These are phyloP conservation scores for Boeremia exigua DNA, from an alignment of 2,329 filamentous ascomycete species.

Conservation along the genomic window DNA sequence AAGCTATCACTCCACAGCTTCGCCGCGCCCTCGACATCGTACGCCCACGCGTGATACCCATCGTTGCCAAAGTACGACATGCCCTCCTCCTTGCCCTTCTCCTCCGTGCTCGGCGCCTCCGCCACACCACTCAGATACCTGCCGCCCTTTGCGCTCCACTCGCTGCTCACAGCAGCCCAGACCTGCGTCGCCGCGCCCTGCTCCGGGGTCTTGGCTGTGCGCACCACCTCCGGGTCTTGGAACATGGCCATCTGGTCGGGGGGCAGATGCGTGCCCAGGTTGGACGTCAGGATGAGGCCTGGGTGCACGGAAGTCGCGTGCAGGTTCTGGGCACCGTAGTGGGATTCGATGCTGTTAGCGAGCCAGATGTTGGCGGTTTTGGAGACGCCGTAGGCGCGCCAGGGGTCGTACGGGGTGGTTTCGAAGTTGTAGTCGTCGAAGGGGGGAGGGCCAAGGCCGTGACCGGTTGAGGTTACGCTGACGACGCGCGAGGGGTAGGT, in stretches of 20 bases:
- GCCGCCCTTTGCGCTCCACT: slow-evolving; percentile 43
- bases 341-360: slow-evolving; percentile 27
- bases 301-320: slow-evolving; percentile 27
- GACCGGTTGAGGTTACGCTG: slow-evolving; percentile 52
- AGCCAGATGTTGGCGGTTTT: slow-evolving; percentile 57
- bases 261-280: slow-evolving; percentile 12
- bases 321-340: slow-evolving; percentile 19
- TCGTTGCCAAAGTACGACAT: slow-evolving; percentile 18
- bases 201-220: slow-evolving; percentile 36
- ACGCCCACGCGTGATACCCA: slow-evolving; percentile 31
- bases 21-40: slow-evolving; percentile 34
- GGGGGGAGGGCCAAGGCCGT: slow-evolving; percentile 45
- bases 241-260: slow-evolving; percentile 8
- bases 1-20: slow-evolving; percentile 39
- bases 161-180: slow-evolving; percentile 44
- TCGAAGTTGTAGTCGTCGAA: slow-evolving; percentile 53
- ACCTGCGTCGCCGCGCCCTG: slow-evolving; percentile 53
- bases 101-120: slow-evolving; percentile 9
- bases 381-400: slow-evolving; percentile 56
- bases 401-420: slow-evolving; percentile 40
- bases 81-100: slow-evolving; percentile 14
- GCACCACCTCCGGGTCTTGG: slow-evolving; percentile 3
- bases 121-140: slow-evolving; percentile 41
- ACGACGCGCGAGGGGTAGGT: slow-evolving; percentile 55
- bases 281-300: slow-evolving; percentile 26